A percentile compares a stretch with the other conserved stretches of the same genome.
These are phyloP conservation scores for Yamadazyma diospyri DNA, from an alignment of 1,139 yeast genomes.

Conservation along the genomic window DNA sequence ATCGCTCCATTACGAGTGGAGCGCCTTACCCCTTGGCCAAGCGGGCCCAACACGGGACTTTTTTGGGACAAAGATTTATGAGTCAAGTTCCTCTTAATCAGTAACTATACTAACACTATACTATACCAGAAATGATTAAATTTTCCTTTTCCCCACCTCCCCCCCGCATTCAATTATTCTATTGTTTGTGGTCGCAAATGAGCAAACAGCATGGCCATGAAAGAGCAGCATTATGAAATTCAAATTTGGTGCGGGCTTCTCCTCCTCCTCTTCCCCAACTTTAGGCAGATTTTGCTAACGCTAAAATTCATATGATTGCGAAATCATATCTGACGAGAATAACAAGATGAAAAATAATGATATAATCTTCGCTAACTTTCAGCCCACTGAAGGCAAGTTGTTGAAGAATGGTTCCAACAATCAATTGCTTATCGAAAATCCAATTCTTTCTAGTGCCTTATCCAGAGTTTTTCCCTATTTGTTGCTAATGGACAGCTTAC, in stretches of 20 bases:
- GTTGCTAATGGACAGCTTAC: constrained; percentile 39
- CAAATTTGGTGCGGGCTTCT: no score
- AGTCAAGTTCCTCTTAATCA: no score
- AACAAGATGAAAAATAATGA: constrained; percentile 9
- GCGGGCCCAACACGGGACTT: constrained; percentile 27
- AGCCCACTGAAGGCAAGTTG: constrained; percentile 15
- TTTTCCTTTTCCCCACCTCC: no score
- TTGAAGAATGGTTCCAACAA: constrained; percentile 12
- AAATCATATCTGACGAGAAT: constrained; percentile 5
- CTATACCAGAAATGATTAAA: no score
- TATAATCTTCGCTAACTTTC: constrained; percentile 15
- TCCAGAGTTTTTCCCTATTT: constrained; percentile 48
- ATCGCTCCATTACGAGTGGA: constrained; percentile 56
- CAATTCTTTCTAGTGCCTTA: constrained; percentile 44
- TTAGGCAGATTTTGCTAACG: background rate
- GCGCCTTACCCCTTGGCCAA: constrained; percentile 58
- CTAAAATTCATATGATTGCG: constrained; percentile 13
- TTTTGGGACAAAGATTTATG: background rate
- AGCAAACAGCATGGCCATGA: no score
- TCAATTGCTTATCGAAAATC: constrained; percentile 37
- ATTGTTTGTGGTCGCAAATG: no score
- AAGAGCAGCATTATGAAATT: no score
- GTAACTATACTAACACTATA: no score
- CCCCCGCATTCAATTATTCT: no score
- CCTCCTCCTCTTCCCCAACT: no score